Evolutionary conservation across 768 basidiomycete species (phyloP).

Genomic region (Lyophyllum shimeji): DNA sequence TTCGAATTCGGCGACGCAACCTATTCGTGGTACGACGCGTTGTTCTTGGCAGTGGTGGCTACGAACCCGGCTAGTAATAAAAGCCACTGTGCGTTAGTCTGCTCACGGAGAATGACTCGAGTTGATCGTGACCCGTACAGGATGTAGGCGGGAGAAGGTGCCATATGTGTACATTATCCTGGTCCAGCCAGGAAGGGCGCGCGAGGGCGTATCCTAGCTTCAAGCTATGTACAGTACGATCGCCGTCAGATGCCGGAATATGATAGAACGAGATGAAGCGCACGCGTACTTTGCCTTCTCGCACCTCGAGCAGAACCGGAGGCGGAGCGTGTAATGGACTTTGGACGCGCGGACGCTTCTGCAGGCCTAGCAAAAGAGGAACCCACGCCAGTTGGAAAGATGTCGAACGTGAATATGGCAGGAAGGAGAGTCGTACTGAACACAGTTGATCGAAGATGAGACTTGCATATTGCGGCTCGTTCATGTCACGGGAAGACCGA

Average conservation of each 20-base stretch:
- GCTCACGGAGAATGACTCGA: too few relatives aligned
- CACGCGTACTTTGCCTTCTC: not conserved
- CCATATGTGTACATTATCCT: not conserved
- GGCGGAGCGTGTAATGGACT: slow-evolving; percentile 1
- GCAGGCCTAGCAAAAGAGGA: not conserved
- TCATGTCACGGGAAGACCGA: slow-evolving; percentile 1
- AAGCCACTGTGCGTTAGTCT: too few relatives aligned
- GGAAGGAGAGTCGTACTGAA: not conserved
- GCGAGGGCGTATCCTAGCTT: not conserved
- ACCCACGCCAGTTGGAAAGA: not conserved
- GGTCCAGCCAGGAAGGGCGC: not conserved
- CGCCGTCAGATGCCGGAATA: not conserved
- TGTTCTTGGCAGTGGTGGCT: not conserved
- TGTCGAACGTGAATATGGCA: too few relatives aligned
- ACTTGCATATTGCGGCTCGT: slow-evolving; percentile 8
- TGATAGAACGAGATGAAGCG: not conserved
- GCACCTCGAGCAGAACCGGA: slow-evolving; percentile 4
- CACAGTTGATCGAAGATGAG: slow-evolving; percentile 2
- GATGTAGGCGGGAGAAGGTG: not conserved
- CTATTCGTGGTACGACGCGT: not conserved
- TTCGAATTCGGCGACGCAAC: not conserved
- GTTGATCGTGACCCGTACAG: not conserved
- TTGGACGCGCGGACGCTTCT: slow-evolving; percentile 2
- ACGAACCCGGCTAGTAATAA: not conserved
- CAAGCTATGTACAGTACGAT: not conserved